Evolutionary conservation across 148 eudicot genomes (phyloP).

Genomic region (Arbutus unedo): DNA sequence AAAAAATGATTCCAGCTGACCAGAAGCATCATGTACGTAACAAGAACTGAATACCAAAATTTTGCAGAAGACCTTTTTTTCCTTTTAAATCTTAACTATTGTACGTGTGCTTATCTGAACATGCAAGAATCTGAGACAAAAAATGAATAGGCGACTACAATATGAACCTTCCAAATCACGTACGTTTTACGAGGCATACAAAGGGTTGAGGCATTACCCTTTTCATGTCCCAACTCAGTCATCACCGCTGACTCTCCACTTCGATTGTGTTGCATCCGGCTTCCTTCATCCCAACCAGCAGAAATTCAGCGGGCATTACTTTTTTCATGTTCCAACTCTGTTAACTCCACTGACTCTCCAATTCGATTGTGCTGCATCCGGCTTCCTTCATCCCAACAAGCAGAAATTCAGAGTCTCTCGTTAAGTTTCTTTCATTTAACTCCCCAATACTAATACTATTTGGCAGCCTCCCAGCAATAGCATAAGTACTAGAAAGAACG

Average conservation of each 20-base stretch:
- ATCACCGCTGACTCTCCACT: conserved; percentile 14
- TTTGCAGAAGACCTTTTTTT: neutral
- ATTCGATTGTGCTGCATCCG: conserved; percentile 26
- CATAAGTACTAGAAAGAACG: conserved; percentile 31
- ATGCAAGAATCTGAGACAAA: neutral
- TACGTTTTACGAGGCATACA: too few relatives aligned
- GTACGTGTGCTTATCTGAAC: neutral
- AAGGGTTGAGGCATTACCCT: neutral
- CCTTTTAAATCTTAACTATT: too few relatives aligned
- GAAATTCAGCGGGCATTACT: neutral
- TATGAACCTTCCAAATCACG: neutral
- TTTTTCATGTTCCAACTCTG: too few relatives aligned
- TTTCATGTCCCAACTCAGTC: neutral
- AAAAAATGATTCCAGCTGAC: neutral
- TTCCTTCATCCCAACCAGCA: conserved; percentile 21
- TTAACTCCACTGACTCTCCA: neutral
- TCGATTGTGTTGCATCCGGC: conserved; percentile 27
- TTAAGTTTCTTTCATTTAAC: conserved; percentile 3
- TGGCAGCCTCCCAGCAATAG: conserved; percentile 27
- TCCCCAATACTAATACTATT: neutral
- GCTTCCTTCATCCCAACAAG: conserved; percentile 21
- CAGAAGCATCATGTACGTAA: too few relatives aligned
- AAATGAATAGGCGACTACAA: neutral
- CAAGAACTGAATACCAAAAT: too few relatives aligned
- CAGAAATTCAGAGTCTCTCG: neutral